Evolutionary conservation across 2,329 filamentous ascomycete species (phyloP).

Genomic region (Alternaria dauci): DNA sequence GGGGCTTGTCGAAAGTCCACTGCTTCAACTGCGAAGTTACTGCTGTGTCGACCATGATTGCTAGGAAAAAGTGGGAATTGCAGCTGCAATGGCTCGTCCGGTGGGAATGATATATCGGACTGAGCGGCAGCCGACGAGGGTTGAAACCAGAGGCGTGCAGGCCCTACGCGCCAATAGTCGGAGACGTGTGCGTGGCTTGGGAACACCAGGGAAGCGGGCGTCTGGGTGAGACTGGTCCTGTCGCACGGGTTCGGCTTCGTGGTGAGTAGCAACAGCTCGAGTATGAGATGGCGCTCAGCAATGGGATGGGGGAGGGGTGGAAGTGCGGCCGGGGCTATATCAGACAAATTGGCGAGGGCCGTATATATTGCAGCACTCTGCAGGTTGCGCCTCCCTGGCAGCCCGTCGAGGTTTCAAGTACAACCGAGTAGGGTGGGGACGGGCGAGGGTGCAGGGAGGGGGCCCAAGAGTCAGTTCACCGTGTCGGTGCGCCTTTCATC

Average conservation of each 20-base stretch:
- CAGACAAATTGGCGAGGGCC: slow-evolving; percentile 8
- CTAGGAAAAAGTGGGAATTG: slow-evolving; percentile 14
- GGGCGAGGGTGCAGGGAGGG: slow-evolving; percentile 7
- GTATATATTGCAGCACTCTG: slow-evolving; percentile 18
- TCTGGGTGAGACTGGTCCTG: slow-evolving; percentile 34
- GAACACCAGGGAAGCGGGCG: slow-evolving; percentile 23
- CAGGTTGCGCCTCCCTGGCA: slow-evolving; percentile 9
- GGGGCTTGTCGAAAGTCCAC: slow-evolving; percentile 50
- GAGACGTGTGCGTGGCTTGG: slow-evolving; percentile 23
- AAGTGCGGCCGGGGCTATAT: slow-evolving; percentile 11
- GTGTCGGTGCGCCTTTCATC: slow-evolving; percentile 17
- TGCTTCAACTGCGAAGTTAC: slow-evolving; percentile 48
- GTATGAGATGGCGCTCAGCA: neutral
- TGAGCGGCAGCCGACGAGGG: slow-evolving; percentile 25
- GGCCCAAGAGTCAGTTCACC: slow-evolving; percentile 18
- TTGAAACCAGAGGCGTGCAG: slow-evolving; percentile 43
- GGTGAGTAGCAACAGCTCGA: neutral
- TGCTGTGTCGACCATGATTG: slow-evolving; percentile 43
- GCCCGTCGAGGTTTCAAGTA: slow-evolving; percentile 25
- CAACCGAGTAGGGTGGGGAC: slow-evolving; percentile 13
- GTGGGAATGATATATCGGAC: slow-evolving; percentile 26
- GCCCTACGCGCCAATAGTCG: neutral
- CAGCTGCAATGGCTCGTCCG: slow-evolving; percentile 3
- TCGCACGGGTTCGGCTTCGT: slow-evolving; percentile 10
- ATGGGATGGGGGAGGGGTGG: slow-evolving; percentile 6